These are phyloP conservation scores for Erythrobasidium yunnanense DNA, from an alignment of 768 basidiomycete genomes.

Conservation along the genomic window DNA sequence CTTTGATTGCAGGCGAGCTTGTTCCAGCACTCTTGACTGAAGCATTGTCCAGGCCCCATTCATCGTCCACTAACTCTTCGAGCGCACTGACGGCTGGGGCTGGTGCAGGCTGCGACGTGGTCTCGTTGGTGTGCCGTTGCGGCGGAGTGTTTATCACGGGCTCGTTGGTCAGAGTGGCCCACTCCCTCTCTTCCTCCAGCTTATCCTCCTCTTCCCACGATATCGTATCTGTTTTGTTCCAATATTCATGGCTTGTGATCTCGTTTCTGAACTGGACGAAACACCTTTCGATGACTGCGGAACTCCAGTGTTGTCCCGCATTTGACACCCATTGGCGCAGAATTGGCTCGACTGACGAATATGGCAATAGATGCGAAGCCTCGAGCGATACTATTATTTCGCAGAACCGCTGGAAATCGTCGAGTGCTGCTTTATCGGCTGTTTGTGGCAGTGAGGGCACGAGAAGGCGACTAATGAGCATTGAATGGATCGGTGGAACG, in stretches of 20 bases:
- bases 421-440: neutral
- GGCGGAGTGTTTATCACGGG: neutral
- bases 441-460: neutral
- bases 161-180: neutral
- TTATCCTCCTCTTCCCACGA: neutral
- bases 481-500: neutral
- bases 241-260: neutral
- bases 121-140: neutral
- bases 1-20: neutral
- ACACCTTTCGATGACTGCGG: neutral
- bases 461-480: neutral
- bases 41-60: slow-evolving; percentile 25
- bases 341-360: neutral
- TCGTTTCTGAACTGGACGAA: neutral
- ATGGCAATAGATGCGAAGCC: neutral
- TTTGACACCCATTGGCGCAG: neutral
- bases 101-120: neutral
- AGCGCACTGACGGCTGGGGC: neutral
- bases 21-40: neutral
- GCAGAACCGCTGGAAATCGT: neutral
- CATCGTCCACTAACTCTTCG: slow-evolving; percentile 1
- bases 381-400: neutral
- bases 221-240: slow-evolving; percentile 27
- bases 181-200: slow-evolving; percentile 1
- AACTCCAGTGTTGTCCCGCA: slow-evolving; percentile 12